Base-by-base conservation (phyloP, 805 yeast genomes). In the Candida ulmi region DNA sequence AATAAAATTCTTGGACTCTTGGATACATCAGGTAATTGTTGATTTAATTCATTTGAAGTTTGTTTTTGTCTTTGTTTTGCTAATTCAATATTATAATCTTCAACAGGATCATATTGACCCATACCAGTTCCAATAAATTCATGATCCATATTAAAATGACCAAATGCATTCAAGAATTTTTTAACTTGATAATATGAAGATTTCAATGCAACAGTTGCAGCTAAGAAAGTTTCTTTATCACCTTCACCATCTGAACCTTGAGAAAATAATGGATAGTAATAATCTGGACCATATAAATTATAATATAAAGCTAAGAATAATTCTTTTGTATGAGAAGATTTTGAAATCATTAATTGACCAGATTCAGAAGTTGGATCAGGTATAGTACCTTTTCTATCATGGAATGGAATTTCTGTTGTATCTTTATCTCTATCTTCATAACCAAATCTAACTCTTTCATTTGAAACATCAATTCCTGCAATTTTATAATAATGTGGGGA, bases 401-500 rank as follows among this genome's bases (percentile, higher is more conserved):
- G 85, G 44, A 64, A 70, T 8, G 83, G 78, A 5, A 67, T 41
- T 16, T 70, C 50, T 17, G 24, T 7, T 17, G 58, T 52, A 5
- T 60, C 59, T 28, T 59, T 61, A 19, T 58, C 63, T 38, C 60
- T 60, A 35, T 67, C 64, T 35, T 62, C 57, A 48, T 58, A 64
- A 4, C 72, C 73, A 30, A 51, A 60, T 32, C 69, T 52, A 8
- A 60, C 59, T 25, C 71, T 66, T 60, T 48, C 58, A 2, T 61
- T 38, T 4, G 81, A 38, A 2, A 78, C 63, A 36, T 63, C 48
- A 12, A 78, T 64, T 2, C 78, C 84, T 0, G 86, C 86, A 47
- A 87, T 78, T 24, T 76, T 73, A 59, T 83, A 87, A 51, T 73
- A 82, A 29, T 64, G 63, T 6, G 95, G 95, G 1, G 85, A 75